Evolutionary conservation across 2,329 filamentous ascomycete genomes (phyloP), one percentile per base, ranked within the genome.

Genomic region (Aspergillus candidus): DNA sequence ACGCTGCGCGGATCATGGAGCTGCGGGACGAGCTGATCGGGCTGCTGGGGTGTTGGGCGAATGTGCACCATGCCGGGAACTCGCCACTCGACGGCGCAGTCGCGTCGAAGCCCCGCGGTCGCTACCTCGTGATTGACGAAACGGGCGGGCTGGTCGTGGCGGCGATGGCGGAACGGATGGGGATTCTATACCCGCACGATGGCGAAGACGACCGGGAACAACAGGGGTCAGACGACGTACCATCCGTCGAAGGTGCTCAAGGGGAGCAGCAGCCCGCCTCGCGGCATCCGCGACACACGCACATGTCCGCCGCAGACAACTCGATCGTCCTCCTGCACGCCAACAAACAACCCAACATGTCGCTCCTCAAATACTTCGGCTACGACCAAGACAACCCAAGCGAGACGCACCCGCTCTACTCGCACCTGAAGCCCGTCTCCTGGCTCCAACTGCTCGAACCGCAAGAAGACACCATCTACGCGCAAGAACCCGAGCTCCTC

Each of bases 401-500:
- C 11, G 73, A 80, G 17, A 65, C 71, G 0, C 93, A 97, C 61
- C 91, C 93, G 1, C 79, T 98, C 10, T 78, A 84, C 65, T 83
- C 79, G 12, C 84, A 93, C 61, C 79, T 98, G 40, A 84, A 91
- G 57, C 80, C 84, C 4, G 73, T 97, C 27, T 91, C 88, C 22
- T 98, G 91, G 90, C 78, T 98, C 2, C 91, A 97, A 67, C 79
- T 98, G 4, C 71, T 96, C 12, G 77, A 85, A 17, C 93, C 93
- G 0, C 70, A 79, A 31, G 72, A 80, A 27, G 93, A 97, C 64
- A 76, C 78, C 1, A 80, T 84, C 4, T 95, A 94, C 67, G 68
- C 73, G 29, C 76, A 78, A 18, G 77, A 83, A 41, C 84, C 88
- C 0, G 73, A 79, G 0, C 61, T 70, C 0, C 72, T 83, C 1